These are phyloP conservation scores for Xylariaceae sp. DNA, from an alignment of 2,329 filamentous ascomycete genomes.

Conservation along the genomic window DNA sequence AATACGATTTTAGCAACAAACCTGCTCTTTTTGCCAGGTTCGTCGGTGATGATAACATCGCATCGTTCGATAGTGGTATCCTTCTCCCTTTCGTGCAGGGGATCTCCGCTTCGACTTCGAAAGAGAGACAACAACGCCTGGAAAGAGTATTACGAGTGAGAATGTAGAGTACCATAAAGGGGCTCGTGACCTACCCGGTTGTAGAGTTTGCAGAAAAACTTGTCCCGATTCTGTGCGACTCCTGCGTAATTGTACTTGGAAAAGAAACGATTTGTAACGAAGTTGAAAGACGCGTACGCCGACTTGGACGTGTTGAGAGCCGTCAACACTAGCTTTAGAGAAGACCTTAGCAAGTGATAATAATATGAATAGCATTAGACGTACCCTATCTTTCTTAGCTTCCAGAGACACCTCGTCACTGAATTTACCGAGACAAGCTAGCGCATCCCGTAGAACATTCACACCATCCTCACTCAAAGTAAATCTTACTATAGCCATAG, in stretches of 20 bases:
- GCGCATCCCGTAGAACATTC: constrained; percentile 71
- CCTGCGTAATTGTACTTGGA: constrained; percentile 72
- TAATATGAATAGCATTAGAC: background rate
- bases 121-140: constrained; percentile 76
- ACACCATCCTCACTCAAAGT: constrained; percentile 77
- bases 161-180: background rate
- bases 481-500: constrained; percentile 71
- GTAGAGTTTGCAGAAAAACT: constrained; percentile 77
- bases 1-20: constrained; percentile 77
- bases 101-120: constrained; percentile 68
- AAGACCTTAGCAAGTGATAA: constrained; percentile 17
- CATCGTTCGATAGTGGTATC: constrained; percentile 76
- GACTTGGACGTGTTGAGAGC: constrained; percentile 82
- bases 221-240: constrained; percentile 55
- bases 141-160: constrained; percentile 1
- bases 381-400: constrained; percentile 70
- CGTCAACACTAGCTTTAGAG: constrained; percentile 69
- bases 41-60: constrained; percentile 75
- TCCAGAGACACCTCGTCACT: constrained; percentile 80
- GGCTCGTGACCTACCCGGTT: constrained; percentile 60
- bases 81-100: constrained; percentile 61
- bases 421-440: constrained; percentile 79
- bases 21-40: constrained; percentile 72
- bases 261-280: constrained; percentile 73
- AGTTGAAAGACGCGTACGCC: constrained; percentile 75